These are phyloP conservation scores for Cynanchum wilfordii DNA, from an alignment of 257 asterid species.

Conservation along the genomic window DNA sequence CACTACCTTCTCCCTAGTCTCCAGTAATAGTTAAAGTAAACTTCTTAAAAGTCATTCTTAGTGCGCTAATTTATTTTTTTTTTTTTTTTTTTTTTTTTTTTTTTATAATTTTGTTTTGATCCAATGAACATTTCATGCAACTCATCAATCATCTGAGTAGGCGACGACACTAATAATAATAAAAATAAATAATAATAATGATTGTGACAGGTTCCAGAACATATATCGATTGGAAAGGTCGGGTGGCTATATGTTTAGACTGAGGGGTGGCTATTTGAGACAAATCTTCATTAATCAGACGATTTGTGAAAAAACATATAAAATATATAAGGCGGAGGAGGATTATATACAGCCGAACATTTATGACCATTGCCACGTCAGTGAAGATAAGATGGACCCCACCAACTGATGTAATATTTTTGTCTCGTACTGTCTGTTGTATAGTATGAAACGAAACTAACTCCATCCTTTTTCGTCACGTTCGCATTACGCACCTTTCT, in stretches of 20 bases:
- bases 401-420: background rate
- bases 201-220: background rate
- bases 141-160: background rate
- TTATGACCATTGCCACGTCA: conserved; percentile 15
- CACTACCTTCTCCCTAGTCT: background rate
- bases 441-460: background rate
- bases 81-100: too few relatives aligned
- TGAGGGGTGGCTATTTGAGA: background rate
- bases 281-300: background rate
- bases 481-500: background rate
- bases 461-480: background rate
- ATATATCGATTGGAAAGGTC: background rate
- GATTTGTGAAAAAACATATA: background rate
- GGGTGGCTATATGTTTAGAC: background rate
- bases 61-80: background rate
- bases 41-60: background rate
- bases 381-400: conserved; percentile 17
- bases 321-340: background rate
- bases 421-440: background rate
- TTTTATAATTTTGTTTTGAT: background rate
- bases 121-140: background rate
- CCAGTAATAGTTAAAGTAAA: background rate
- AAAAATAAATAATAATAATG: background rate
- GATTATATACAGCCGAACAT: background rate
- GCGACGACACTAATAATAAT: background rate